These are phyloP conservation scores for Aspergillus ochraceoroseus DNA, from an alignment of 2,329 filamentous ascomycete species.

Conservation along the genomic window DNA sequence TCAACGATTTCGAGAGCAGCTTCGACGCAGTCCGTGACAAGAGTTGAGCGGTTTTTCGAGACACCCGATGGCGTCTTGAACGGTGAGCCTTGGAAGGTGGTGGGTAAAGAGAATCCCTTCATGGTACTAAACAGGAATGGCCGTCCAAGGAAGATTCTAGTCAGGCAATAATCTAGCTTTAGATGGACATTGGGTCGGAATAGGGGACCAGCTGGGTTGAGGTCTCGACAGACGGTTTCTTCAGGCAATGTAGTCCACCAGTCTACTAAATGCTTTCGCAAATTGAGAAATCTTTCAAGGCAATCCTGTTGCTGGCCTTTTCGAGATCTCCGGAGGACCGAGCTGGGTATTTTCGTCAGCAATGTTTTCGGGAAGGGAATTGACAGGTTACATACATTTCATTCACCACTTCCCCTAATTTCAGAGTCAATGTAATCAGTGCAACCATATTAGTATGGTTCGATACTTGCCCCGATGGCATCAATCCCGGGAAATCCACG, in stretches of 20 bases:
- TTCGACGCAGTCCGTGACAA: slow-evolving; percentile 52
- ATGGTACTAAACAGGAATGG: slow-evolving; percentile 49
- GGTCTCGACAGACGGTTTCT: slow-evolving; percentile 39
- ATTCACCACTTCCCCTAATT: slow-evolving; percentile 39
- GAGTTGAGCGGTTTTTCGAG: slow-evolving; percentile 34
- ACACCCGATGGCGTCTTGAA: slow-evolving; percentile 31
- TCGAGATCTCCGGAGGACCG: slow-evolving; percentile 37
- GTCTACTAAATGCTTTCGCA: slow-evolving; percentile 39
- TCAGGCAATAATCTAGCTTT: slow-evolving; percentile 51
- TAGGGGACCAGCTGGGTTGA: slow-evolving; percentile 39
- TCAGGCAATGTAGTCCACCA: slow-evolving; percentile 43
- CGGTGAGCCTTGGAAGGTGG: slow-evolving; percentile 18
- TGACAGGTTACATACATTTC: slow-evolving; percentile 35
- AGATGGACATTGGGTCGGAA: slow-evolving; percentile 51
- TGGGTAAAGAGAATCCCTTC: slow-evolving; percentile 27
- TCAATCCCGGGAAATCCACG: slow-evolving; percentile 44
- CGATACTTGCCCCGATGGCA: slow-evolving; percentile 38
- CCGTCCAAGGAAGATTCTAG: slow-evolving; percentile 52
- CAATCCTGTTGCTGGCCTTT: slow-evolving; percentile 40
- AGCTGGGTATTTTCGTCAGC: slow-evolving; percentile 30
- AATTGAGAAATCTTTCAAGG: slow-evolving; percentile 38
- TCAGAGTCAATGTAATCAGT: slow-evolving; percentile 43
- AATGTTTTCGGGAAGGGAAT: no score
- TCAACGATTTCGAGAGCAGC: slow-evolving; percentile 51
- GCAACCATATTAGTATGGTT: slow-evolving; percentile 49